Percentiles rank a stretch among this genome's conserved stretches.
Conservation (phyloP, 345 rosid species). For the Mallotus nudiflorus region DNA sequence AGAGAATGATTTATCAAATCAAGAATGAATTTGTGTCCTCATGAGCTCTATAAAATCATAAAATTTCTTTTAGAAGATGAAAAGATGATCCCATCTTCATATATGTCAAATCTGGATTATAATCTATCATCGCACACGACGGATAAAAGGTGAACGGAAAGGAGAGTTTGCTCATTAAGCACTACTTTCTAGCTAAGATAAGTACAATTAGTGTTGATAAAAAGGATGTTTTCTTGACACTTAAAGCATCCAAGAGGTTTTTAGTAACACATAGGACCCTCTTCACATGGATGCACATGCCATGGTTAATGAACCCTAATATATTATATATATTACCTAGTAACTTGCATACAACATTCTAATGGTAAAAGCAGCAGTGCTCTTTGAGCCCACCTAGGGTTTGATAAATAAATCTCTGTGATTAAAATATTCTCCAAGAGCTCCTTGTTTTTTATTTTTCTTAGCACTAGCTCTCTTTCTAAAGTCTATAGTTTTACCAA, state of each 20-base stretch:
- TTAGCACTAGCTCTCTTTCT: constrained; percentile 11
- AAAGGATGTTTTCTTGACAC: constrained; percentile 23
- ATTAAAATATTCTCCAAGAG: constrained; percentile 22
- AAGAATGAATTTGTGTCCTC: not conserved
- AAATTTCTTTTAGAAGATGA: not conserved
- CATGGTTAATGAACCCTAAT: constrained; percentile 22
- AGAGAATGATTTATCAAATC: not conserved
- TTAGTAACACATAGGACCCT: constrained; percentile 51
- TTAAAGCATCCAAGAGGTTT: constrained; percentile 26
- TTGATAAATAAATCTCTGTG: constrained; percentile 7
- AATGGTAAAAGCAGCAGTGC: constrained; percentile 35
- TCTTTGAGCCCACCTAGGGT: constrained; percentile 28
- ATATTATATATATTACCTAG: constrained; percentile 16
- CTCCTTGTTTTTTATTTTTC: constrained; percentile 13
- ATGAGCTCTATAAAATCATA: not conserved
- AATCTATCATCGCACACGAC: not conserved
- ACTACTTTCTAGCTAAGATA: constrained; percentile 20
- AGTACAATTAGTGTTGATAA: constrained; percentile 10
- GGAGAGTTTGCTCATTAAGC: not conserved
- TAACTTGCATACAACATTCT: constrained; percentile 34
- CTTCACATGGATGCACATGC: constrained; percentile 70
- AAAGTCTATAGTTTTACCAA: constrained; percentile 20
- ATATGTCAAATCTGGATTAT: not conserved
- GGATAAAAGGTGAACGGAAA: constrained; percentile 2
- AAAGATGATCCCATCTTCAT: too few species aligned